Base-by-base conservation (phyloP, 2,329 filamentous ascomycete genomes). In the Capronia americana region DNA sequence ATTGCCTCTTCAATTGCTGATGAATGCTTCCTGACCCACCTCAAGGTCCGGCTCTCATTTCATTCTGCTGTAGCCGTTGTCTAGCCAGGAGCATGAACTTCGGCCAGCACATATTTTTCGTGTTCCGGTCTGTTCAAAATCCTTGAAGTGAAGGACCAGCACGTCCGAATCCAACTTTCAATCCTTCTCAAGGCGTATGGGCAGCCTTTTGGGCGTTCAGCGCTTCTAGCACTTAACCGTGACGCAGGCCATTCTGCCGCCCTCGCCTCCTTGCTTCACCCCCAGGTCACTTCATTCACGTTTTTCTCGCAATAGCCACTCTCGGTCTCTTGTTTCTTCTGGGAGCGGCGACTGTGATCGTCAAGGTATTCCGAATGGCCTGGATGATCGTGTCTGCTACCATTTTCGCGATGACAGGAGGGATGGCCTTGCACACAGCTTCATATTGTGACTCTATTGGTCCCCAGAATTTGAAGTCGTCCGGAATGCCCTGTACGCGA, bases 401-500 rank as follows among this genome's bases (percentile, higher is more conserved):
- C 38, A 51, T 53, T 23, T 55, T 57, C n/a, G 63, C 38, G 4
- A 71, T 30, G 12, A 57, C 44, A 2, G 69, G 69, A 34, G 69
- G 69, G 12, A 71, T 28, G 5, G 69, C 67, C n/a, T 55, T 51
- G 41, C 56, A 65, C 2, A 71, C 59, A 24, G 56, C 46, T 11
- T 63, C 34, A 34, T 68, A 68, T 44, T 69, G 65, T 2, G 56
- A 24, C 5, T 51, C 61, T 4, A 26, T 48, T 1, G 67, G 56
- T 24, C 62, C 57, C 41, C 57, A 65, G 32, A 71, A 69, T 23
- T 64, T 26, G 32, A 70, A 70, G 24, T 71, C 63, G 44, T 71
- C 70, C 2, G 63, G 61, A 57, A 71, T 65, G 6, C 70, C 70
- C 46, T 70, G 64, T 8, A 71, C 34, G 4, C 68, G 70, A 12